Percentiles rank a stretch among this genome's conserved stretches.
These are phyloP conservation scores for Amanita pseudoporphyria DNA, from an alignment of 768 basidiomycete species.

Conservation along the genomic window DNA sequence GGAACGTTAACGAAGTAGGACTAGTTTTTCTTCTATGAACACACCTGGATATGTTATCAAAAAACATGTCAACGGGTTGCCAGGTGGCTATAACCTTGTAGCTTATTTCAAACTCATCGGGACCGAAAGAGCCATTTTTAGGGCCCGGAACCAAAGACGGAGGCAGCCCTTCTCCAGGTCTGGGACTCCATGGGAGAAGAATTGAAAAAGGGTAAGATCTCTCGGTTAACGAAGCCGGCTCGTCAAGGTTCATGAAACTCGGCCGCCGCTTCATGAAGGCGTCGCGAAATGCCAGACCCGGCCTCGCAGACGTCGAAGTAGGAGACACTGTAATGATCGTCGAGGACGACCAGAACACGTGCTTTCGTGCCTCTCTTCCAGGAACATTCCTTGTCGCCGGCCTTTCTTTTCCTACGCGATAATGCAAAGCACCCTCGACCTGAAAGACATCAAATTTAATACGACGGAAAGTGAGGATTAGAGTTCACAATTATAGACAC, in stretches of 20 bases:
- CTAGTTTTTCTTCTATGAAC: conserved; percentile 8
- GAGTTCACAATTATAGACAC: conserved; percentile 43
- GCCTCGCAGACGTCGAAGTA: conserved; percentile 15
- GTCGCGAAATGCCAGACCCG: conserved; percentile 30
- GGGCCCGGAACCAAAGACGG: conserved; percentile 33
- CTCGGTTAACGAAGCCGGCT: conserved; percentile 15
- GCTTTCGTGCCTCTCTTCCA: conserved; percentile 18
- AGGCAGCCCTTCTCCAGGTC: conserved; percentile 51
- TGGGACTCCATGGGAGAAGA: conserved; percentile 39
- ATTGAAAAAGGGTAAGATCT: conserved; percentile 46
- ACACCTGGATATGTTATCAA: conserved; percentile 16
- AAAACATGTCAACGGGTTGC: conserved; percentile 39
- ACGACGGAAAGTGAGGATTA: neutral
- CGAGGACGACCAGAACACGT: conserved; percentile 43
- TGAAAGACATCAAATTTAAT: conserved; percentile 15
- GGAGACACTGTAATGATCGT: conserved; percentile 33
- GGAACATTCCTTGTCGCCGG: conserved; percentile 4
- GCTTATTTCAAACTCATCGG: conserved; percentile 29
- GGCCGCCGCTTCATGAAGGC: conserved; percentile 36
- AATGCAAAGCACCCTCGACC: conserved; percentile 58
- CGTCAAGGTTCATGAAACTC: conserved; percentile 30
- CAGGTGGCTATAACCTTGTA: conserved; percentile 51
- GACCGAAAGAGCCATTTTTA: conserved; percentile 15
- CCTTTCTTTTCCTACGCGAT: conserved; percentile 22
- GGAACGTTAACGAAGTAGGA: neutral